phyloP scores from a whole-genome alignment of 1,284 basidiomycete genomes.

The Gymnopus androsaceus region DNA sequence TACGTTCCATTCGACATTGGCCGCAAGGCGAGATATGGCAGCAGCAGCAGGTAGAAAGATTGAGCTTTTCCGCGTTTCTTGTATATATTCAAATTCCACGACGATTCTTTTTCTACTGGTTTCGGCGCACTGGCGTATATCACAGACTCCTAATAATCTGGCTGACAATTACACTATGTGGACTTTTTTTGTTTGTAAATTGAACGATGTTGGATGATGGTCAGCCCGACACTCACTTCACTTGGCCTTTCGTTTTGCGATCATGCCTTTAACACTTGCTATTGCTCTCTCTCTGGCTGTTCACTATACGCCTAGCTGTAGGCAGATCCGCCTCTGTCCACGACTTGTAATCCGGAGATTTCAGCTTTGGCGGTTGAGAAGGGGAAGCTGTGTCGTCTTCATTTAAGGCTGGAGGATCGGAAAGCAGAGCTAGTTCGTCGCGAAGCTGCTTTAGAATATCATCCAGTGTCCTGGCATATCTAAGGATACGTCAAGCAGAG shows the following conservation, averaged over 20 bases:
- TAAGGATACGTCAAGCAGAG: no score
- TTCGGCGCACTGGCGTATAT: no score
- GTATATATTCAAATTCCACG: no score
- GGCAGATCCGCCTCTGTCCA: conserved; percentile 43
- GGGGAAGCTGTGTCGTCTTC: neutral
- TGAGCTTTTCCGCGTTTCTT: neutral
- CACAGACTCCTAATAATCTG: no score
- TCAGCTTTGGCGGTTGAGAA: conserved; percentile 17
- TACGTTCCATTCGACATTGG: conserved; percentile 93
- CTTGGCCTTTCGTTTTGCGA: conserved; percentile 27
- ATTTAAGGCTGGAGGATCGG: neutral
- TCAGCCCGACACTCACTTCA: no score
- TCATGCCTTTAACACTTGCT: conserved; percentile 28
- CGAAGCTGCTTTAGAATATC: conserved; percentile 59
- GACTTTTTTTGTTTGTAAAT: no score
- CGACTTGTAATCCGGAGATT: conserved; percentile 38
- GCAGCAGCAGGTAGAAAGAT: conserved; percentile 25
- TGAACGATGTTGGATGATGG: no score
- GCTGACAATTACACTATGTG: no score
- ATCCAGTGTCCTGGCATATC: conserved; percentile 67
- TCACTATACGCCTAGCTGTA: conserved; percentile 49
- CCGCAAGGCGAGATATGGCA: conserved; percentile 78
- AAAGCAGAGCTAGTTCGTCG: conserved; percentile 41
- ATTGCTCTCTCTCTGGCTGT: conserved; percentile 47
- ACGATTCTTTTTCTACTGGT: neutral